Evolutionary conservation across 768 basidiomycete species (phyloP).

Genomic region (Pleurotus eryngii): DNA sequence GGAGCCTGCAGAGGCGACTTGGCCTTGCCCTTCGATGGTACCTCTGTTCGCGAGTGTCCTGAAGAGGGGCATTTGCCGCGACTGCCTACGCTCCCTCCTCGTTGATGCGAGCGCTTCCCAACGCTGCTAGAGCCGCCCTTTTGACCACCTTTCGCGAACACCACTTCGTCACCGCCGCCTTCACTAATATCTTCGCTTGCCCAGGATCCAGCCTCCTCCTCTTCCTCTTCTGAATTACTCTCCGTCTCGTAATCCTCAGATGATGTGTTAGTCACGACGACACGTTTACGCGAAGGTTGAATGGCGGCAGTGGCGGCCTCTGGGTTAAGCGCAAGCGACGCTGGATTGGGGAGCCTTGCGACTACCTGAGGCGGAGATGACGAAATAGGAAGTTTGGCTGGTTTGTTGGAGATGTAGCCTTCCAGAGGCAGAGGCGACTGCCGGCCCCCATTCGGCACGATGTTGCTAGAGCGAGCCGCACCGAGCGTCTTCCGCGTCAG

Average conservation of each 20-base stretch:
- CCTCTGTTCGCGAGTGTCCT: not conserved
- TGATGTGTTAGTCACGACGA: constrained; percentile 12
- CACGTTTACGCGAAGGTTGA: constrained; percentile 14
- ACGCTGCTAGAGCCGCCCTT: not conserved
- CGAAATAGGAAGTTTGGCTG: not conserved
- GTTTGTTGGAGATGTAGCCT: not conserved
- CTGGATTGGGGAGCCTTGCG: not conserved
- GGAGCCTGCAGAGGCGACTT: not conserved
- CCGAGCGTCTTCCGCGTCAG: not conserved
- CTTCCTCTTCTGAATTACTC: constrained; percentile 34
- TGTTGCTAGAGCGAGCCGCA: not conserved
- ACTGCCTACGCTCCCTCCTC: constrained; percentile 6
- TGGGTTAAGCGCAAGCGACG: constrained; percentile 3
- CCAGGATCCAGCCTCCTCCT: constrained; percentile 51
- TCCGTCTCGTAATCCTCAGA: constrained; percentile 15
- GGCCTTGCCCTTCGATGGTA: not conserved
- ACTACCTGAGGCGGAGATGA: not conserved
- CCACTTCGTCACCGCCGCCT: constrained; percentile 32
- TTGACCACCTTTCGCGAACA: constrained; percentile 9
- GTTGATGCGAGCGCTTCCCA: constrained; percentile 14
- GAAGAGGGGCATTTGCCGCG: not conserved
- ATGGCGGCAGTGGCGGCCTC: constrained; percentile 3
- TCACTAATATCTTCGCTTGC: constrained; percentile 53
- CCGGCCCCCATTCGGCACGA: not conserved
- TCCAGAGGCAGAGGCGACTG: not conserved